Evolutionary conservation across 768 basidiomycete genomes (phyloP), one percentile per base, ranked within the genome.

Genomic region (Tricholoma sp.): DNA sequence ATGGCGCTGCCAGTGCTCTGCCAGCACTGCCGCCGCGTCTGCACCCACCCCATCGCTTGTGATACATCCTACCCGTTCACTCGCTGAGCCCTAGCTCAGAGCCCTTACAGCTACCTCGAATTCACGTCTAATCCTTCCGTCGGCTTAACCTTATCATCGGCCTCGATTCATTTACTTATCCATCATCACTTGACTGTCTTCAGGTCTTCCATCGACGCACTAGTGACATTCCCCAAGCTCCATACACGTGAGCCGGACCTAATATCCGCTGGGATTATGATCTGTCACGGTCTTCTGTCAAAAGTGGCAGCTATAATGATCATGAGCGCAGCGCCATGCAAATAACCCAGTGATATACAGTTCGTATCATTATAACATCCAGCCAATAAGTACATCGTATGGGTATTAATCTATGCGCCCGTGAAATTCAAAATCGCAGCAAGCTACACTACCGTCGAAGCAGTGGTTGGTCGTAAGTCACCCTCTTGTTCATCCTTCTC

Each of bases 391-490:
- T 49, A 10, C 15, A 13, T 28, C 20, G 12, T 31, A 29, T 41
- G 2, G 1, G 10, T 45, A 28, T 28, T 24, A 12, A 24, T 24
- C 7, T 48, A 29, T 48, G 13, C 28, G 15, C 29, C n/a, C n/a
- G n/a, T n/a, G n/a, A n/a, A n/a, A n/a, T n/a, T n/a, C n/a, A n/a
- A n/a, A n/a, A n/a, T n/a, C n/a, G 15, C 29, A 13, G 4, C 28
- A 29, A 15, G 41, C 41, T 42, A 42, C 5, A 29, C 28, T 52
- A 61, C 57, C 18, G 57, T 59, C 10, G 65, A 68, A 47, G 61
- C 63, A 31, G 58, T 67, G 12, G 65, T 57, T 24, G 70, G 66
- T 41, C 62, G 57, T 28, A 56, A 39, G 37, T 61, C 61, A 42
- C 58, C 65, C 31, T 44, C 37, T 3, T 56, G 58, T 52, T 57